Base-by-base conservation (phyloP, 805 yeast species). In the Wickerhamomyces subpelliculosus region DNA sequence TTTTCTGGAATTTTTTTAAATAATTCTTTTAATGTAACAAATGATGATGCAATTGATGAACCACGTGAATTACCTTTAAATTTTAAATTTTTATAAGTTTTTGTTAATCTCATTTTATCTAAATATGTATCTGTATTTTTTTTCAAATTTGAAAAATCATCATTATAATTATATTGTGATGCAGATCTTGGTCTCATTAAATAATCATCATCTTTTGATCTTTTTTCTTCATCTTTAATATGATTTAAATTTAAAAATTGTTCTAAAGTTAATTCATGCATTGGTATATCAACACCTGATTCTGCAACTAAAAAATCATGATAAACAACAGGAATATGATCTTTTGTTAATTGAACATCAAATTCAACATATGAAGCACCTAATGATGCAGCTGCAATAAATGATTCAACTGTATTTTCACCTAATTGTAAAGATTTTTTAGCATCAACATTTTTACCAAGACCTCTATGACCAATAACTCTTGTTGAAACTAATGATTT, bases 331-430 rank as follows among this genome's bases (percentile, higher is more conserved):
- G 97, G 97, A 10, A 86, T 79, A 46, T 70, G 69, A 58, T 90
- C 97, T 55, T 88, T 87, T 13, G 97, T 90, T 48, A 90, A 67
- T 57, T 90, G 97, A 33, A 90, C 97, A 61, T 90, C 97, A 57
- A 90, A 90, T 61, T 90, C 97, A 37, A 90, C 97, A 54, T 90
- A 90, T 3, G 95, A 82, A 1, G 97, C 97, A 29, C 97, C 97
- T 47, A 90, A 66, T 3, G 95, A 87, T 0, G 97, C 95, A 0
- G 97, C 97, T 11, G 96, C 95, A 55, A 90, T 84, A 52, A 90
- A 90, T 0, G 95, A 84, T 52, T 90, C 96, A 17, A 90, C 83
- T 0, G 97, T 90, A 58, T 90, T 90, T 54, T 90, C 97, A 30
- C 97, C 97, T 43, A 90, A 70, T 60, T 90, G 97, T 52, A 90